Conservation (phyloP, 2,329 filamentous ascomycete genomes). For the Ampelomyces quisqualis region DNA sequence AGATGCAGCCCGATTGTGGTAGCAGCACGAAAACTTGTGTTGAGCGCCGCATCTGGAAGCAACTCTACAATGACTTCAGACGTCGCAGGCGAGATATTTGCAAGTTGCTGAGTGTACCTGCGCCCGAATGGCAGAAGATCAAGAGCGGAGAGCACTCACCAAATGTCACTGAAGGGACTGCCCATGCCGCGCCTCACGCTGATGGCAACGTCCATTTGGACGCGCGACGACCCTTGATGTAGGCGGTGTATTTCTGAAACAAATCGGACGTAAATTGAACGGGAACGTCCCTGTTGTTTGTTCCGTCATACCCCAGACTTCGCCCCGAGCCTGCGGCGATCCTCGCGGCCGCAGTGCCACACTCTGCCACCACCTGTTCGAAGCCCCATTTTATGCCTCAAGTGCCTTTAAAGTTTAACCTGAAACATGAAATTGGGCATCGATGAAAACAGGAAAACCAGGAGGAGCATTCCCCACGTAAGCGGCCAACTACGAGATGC, state of each 20-base stretch:
- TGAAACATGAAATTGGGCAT: background rate
- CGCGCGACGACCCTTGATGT: slow-evolving; percentile 4
- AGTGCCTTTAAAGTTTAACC: too few species aligned
- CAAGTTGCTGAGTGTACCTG: slow-evolving; percentile 42
- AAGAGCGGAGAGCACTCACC: slow-evolving; percentile 19
- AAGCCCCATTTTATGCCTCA: too few species aligned
- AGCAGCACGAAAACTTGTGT: slow-evolving; percentile 33
- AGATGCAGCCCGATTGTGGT: slow-evolving; percentile 51
- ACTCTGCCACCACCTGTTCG: too few species aligned
- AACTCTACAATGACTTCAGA: slow-evolving; percentile 49
- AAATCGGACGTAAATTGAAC: background rate
- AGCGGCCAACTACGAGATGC: background rate
- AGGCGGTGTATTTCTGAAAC: slow-evolving; percentile 4
- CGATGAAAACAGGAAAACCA: background rate
- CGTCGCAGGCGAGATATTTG: slow-evolving; percentile 46
- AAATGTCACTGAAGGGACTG: slow-evolving; percentile 29
- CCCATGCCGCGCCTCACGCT: slow-evolving; percentile 21
- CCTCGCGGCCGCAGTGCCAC: background rate
- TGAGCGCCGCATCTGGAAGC: slow-evolving; percentile 49
- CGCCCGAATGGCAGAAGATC: slow-evolving; percentile 41
- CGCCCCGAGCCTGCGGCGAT: background rate
- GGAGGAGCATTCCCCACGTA: background rate
- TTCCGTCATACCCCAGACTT: background rate
- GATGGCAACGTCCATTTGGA: slow-evolving; percentile 6
- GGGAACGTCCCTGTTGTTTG: too few species aligned